Conservation (phyloP, 352 stramenopile species). For the Phytophthora melonis region DNA sequence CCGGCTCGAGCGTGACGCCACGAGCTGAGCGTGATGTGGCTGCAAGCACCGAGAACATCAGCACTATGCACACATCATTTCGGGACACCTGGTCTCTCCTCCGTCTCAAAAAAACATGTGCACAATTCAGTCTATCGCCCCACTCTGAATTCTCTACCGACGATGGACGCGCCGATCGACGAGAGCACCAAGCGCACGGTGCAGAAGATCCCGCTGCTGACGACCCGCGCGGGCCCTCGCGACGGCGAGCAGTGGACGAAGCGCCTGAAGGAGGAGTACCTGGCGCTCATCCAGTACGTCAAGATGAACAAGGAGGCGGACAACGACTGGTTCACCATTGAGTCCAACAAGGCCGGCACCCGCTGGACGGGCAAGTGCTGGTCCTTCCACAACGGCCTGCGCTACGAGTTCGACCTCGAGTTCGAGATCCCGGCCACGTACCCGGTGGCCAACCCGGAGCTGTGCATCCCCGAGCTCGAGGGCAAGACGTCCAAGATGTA, state of each 20-base stretch:
- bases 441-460: conserved; percentile 81
- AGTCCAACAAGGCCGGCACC: conserved; percentile 85
- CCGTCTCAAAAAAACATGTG: not conserved
- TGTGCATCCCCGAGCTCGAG: conserved; percentile 89
- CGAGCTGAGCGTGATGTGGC: not conserved
- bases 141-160: not conserved
- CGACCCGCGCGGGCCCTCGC: conserved; percentile 76
- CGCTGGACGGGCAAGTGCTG: conserved; percentile 91
- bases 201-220: conserved; percentile 88
- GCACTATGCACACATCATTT: not conserved
- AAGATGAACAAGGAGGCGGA: conserved; percentile 92
- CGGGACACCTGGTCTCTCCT: not conserved
- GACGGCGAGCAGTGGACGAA: conserved; percentile 85
- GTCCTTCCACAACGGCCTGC: conserved; percentile 87
- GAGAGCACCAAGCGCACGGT: conserved; percentile 84
- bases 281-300: conserved; percentile 90
- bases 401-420: conserved; percentile 89
- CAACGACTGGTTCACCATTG: conserved; percentile 93
- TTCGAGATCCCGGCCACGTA: conserved; percentile 90
- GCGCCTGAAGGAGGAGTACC: conserved; percentile 90
- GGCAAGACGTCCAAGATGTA: conserved; percentile 94
- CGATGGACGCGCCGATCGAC: conserved; percentile 84
- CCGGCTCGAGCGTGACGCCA: not conserved
- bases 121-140: not conserved
- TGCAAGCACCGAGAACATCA: conserved; percentile 1